Conservation (phyloP, 257 asterid species). For the Ocimum tenuiflorum region DNA sequence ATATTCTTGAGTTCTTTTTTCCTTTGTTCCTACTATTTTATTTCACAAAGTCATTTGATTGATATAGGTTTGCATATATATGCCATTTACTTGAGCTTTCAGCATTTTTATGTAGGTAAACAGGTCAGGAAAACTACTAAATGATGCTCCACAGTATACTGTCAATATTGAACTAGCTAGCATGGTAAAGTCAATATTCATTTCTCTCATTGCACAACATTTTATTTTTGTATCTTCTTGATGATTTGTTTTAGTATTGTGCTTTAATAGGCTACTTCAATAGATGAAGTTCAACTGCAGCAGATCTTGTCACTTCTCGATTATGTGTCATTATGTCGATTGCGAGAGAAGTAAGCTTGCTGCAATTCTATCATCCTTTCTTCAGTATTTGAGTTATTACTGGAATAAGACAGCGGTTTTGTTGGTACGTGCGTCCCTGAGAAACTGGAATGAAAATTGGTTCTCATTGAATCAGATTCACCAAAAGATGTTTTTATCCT, state of each 20-base stretch:
- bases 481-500: constrained; percentile 3
- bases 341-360: constrained; percentile 72
- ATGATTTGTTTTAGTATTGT: constrained; percentile 18
- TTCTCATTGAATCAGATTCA: neutral
- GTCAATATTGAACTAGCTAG: constrained; percentile 46
- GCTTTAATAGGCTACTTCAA: constrained; percentile 51
- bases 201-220: neutral
- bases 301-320: constrained; percentile 57
- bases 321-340: constrained; percentile 59
- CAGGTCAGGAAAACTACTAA: constrained; percentile 75
- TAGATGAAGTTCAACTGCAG: constrained; percentile 81
- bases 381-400: constrained; percentile 9
- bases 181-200: constrained; percentile 44
- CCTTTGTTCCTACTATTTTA: neutral
- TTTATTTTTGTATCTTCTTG: constrained; percentile 20
- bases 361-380: constrained; percentile 4
- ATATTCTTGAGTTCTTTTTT: constrained; percentile 6
- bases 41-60: constrained; percentile 8
- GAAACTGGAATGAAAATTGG: constrained; percentile 11
- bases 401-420: neutral
- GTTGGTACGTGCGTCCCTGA: neutral
- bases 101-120: constrained; percentile 60
- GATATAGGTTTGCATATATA: constrained; percentile 5
- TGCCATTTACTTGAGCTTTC: constrained; percentile 24
- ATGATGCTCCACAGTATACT: constrained; percentile 78